A percentile compares a stretch with the other conserved stretches of the same genome.
These are phyloP conservation scores for Chloranthus sessilifolius DNA, from an alignment of 164 flowering plant genomes.

Conservation along the genomic window DNA sequence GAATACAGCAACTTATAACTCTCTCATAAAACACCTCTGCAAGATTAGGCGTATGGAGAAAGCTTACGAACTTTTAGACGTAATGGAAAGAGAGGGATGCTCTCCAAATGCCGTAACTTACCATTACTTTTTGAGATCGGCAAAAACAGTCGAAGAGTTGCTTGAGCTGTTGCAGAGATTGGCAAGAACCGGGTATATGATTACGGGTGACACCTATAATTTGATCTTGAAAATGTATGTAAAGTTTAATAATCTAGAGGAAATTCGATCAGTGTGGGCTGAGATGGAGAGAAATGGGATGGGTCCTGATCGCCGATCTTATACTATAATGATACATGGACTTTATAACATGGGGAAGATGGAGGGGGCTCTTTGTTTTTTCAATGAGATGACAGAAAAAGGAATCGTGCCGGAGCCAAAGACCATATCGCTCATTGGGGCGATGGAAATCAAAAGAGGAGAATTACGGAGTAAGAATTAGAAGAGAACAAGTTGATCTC, in stretches of 20 bases:
- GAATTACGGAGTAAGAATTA: not conserved
- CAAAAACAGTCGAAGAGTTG: slow-evolving; percentile 52
- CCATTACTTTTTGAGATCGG: slow-evolving; percentile 48
- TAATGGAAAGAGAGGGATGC: slow-evolving; percentile 64
- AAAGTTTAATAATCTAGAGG: slow-evolving; percentile 43
- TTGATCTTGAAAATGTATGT: slow-evolving; percentile 58
- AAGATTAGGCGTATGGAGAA: slow-evolving; percentile 72
- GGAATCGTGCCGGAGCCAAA: slow-evolving; percentile 81
- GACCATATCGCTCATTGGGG: slow-evolving; percentile 53
- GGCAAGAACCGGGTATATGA: slow-evolving; percentile 49
- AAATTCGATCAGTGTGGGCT: slow-evolving; percentile 43
- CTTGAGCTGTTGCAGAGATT: slow-evolving; percentile 51
- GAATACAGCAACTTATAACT: slow-evolving; percentile 68
- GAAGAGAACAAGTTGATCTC: not conserved
- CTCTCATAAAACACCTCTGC: slow-evolving; percentile 80
- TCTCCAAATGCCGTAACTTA: slow-evolving; percentile 63
- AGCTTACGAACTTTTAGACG: slow-evolving; percentile 59
- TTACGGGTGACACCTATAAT: slow-evolving; percentile 54
- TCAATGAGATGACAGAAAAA: slow-evolving; percentile 57
- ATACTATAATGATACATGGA: slow-evolving; percentile 81
- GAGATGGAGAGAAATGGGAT: slow-evolving; percentile 77
- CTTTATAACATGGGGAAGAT: slow-evolving; percentile 38
- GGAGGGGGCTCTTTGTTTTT: slow-evolving; percentile 50
- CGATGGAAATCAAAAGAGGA: slow-evolving; percentile 22
- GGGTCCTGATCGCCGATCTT: slow-evolving; percentile 77